Evolutionary conservation across 1,284 basidiomycete genomes (phyloP).

Genomic region (Rhodotorula sp.): DNA sequence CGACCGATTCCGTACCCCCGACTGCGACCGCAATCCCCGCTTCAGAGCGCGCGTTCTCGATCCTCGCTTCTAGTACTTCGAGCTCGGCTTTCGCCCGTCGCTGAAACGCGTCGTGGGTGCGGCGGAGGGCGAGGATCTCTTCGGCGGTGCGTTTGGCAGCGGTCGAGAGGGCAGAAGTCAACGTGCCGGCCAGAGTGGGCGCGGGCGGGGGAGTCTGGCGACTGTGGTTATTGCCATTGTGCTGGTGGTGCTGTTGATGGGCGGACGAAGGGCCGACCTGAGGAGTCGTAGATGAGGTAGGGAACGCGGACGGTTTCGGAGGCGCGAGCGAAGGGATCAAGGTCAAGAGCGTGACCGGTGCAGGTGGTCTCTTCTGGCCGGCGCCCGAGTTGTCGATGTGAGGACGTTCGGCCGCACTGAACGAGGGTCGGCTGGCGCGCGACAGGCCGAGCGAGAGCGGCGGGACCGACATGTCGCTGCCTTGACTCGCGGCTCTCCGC

Average conservation of each 20-base stretch:
- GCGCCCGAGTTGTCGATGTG: neutral
- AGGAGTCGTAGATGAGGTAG: neutral
- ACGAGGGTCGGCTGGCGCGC: slow-evolving; percentile 16
- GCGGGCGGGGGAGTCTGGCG: neutral
- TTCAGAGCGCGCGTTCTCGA: neutral
- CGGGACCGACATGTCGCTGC: slow-evolving; percentile 23
- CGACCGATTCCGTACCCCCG: slow-evolving; percentile 15
- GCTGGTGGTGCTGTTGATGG: neutral
- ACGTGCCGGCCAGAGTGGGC: slow-evolving; percentile 1
- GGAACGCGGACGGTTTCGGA: neutral
- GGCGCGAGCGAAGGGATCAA: slow-evolving; percentile 13
- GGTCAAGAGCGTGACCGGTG: slow-evolving; percentile 1
- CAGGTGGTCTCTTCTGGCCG: neutral
- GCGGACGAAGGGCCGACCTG: neutral
- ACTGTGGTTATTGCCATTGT: no score
- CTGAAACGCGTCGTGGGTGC: slow-evolving; percentile 28
- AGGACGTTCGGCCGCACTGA: slow-evolving; percentile 1
- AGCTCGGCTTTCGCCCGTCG: slow-evolving; percentile 24
- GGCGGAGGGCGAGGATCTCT: slow-evolving; percentile 29
- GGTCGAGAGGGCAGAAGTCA: neutral
- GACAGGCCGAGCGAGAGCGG: slow-evolving; percentile 25
- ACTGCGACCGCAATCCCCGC: neutral
- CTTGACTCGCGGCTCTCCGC: slow-evolving; percentile 17
- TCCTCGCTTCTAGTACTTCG: slow-evolving; percentile 23
- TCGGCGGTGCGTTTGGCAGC: slow-evolving; percentile 28